Conservation (phyloP, 129 eudicot genomes). For the Dittrichia graveolens region DNA sequence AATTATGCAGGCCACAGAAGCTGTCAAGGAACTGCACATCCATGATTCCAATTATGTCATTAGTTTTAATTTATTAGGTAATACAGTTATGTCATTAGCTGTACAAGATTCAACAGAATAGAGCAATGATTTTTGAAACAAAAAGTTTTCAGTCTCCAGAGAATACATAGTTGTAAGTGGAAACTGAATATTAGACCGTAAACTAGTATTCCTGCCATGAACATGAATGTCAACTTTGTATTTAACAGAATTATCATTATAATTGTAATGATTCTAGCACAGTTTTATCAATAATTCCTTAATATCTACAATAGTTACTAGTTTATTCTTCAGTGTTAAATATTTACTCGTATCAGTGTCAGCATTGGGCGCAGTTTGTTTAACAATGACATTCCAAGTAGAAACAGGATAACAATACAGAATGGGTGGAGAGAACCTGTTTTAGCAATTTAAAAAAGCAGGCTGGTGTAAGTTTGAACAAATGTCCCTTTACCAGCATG, state of each 20-base stretch:
- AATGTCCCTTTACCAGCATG: no score
- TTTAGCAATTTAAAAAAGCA: no score
- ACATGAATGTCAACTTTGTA: slow-evolving; percentile 3
- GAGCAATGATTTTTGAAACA: background rate
- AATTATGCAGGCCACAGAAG: slow-evolving; percentile 63
- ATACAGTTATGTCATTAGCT: slow-evolving; percentile 12
- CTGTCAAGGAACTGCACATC: slow-evolving; percentile 61
- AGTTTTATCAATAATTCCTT: background rate
- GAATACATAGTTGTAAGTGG: slow-evolving; percentile 4
- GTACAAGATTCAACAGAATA: slow-evolving; percentile 1
- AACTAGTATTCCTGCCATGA: slow-evolving; percentile 12
- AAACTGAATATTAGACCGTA: slow-evolving; percentile 1
- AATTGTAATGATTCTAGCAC: background rate
- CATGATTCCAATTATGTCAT: slow-evolving; percentile 20
- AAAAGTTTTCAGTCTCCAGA: background rate
- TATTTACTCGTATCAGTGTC: no score
- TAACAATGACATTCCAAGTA: no score
- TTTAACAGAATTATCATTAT: background rate
- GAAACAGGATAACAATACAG: no score
- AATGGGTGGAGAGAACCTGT: no score
- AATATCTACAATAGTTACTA: no score
- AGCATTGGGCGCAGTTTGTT: no score
- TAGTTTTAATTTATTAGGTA: background rate
- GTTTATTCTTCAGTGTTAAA: no score
- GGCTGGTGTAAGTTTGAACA: no score